Conservation (phyloP, 2,329 filamentous ascomycete genomes). For the Alternaria triticimaculans region DNA sequence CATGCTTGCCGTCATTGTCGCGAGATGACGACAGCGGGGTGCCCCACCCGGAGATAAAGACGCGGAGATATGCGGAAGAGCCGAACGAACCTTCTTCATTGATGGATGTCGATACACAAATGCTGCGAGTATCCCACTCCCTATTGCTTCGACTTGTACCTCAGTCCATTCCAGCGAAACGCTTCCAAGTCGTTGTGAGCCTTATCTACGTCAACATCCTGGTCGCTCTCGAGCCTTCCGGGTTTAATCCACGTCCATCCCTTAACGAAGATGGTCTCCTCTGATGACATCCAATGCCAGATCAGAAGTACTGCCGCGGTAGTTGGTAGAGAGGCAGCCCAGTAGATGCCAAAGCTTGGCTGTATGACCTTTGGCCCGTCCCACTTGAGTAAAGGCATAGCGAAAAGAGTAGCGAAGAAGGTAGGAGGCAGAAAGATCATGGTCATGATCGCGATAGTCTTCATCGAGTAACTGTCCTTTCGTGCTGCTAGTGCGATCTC, state of each 20-base stretch:
- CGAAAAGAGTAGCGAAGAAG: neutral
- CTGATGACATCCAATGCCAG: neutral
- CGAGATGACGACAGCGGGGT: conserved; percentile 24
- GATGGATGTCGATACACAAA: neutral
- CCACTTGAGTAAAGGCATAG: neutral
- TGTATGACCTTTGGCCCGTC: neutral
- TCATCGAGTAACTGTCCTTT: neutral
- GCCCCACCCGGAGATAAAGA: conserved; percentile 16
- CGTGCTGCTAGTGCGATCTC: neutral
- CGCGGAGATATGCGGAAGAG: neutral
- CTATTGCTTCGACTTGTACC: neutral
- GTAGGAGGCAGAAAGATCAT: neutral
- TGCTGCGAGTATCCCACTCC: neutral
- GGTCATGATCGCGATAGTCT: neutral
- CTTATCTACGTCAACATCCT: neutral
- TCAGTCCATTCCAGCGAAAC: neutral
- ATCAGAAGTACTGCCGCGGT: neutral
- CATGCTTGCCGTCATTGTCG: neutral
- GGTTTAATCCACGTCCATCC: neutral
- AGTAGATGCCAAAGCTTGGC: neutral
- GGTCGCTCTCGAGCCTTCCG: neutral
- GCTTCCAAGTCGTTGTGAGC: neutral
- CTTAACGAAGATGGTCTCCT: neutral
- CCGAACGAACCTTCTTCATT: neutral
- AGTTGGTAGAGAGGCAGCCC: neutral